Conservation (phyloP, 2,329 filamentous ascomycete species). For the Exophiala bonariae region DNA sequence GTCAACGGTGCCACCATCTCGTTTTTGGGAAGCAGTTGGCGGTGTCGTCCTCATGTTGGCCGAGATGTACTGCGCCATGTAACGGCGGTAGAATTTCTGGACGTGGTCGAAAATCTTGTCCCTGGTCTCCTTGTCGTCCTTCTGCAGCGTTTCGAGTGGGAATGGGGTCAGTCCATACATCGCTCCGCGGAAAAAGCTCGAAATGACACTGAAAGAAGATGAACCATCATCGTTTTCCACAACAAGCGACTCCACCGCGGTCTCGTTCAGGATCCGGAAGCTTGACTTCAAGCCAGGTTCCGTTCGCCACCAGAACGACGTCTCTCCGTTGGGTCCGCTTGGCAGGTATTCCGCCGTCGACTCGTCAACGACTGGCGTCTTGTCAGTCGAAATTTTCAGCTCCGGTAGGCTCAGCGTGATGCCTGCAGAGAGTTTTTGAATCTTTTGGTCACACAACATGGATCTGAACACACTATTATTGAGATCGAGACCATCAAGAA, state of each 20-base stretch:
- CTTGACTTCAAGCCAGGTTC: constrained; percentile 14
- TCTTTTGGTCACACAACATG: constrained; percentile 21
- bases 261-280: constrained; percentile 22
- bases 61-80: constrained; percentile 28
- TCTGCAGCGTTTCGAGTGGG: not conserved
- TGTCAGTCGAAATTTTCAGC: not conserved
- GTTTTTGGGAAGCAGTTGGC: not conserved
- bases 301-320: constrained; percentile 16
- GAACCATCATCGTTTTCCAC: not conserved
- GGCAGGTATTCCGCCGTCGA: constrained; percentile 3
- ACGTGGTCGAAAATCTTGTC: constrained; percentile 1
- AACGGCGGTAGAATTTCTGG: constrained; percentile 20
- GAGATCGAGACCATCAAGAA: constrained; percentile 6
- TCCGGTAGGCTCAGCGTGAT: constrained; percentile 5
- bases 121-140: not conserved
- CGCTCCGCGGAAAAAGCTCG: constrained; percentile 24
- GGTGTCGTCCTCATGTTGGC: constrained; percentile 18
- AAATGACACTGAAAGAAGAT: constrained; percentile 2
- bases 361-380: constrained; percentile 15
- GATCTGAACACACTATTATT: constrained; percentile 1
- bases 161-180: constrained; percentile 17
- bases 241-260: not conserved
- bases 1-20: not conserved
- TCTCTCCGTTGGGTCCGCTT: constrained; percentile 9
- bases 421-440: constrained; percentile 12